Evolutionary conservation across 345 rosid species (phyloP).

Genomic region (Eutrema yunnanense): DNA sequence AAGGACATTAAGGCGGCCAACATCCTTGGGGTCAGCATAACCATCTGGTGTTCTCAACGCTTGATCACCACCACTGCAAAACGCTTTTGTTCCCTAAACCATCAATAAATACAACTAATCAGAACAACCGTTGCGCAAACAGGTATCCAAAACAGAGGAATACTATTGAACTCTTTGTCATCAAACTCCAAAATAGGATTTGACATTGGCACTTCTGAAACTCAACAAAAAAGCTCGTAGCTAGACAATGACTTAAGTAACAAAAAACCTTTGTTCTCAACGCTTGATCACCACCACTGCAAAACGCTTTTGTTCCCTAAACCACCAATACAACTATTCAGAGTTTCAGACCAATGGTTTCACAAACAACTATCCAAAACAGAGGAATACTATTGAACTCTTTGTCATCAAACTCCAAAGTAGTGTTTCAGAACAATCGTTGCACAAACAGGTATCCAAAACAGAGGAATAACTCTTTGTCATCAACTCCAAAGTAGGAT

Average conservation of each 20-base stretch:
- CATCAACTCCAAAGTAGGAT: background rate
- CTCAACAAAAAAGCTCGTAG: background rate
- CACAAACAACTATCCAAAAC: background rate
- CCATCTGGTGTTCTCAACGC: slow-evolving; percentile 65
- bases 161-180: background rate
- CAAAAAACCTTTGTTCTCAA: slow-evolving; percentile 37
- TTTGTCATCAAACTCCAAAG: background rate
- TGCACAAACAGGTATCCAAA: background rate
- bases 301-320: slow-evolving; percentile 87
- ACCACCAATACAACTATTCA: slow-evolving; percentile 5
- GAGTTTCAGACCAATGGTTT: background rate
- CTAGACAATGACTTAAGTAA: background rate
- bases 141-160: background rate
- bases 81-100: slow-evolving; percentile 78
- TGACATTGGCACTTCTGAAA: background rate
- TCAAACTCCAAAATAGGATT: background rate
- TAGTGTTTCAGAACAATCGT: background rate
- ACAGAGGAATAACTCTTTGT: background rate
- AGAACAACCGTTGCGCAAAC: background rate
- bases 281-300: slow-evolving; percentile 91
- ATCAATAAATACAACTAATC: slow-evolving; percentile 1
- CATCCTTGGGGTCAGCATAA: slow-evolving; percentile 65
- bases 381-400: background rate
- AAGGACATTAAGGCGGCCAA: slow-evolving; percentile 73
- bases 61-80: slow-evolving; percentile 95